Percentiles rank a stretch among this genome's conserved stretches.
Evolutionary conservation across 2,329 filamentous ascomycete species (phyloP).

Genomic region (Nigrospora sphaerica): DNA sequence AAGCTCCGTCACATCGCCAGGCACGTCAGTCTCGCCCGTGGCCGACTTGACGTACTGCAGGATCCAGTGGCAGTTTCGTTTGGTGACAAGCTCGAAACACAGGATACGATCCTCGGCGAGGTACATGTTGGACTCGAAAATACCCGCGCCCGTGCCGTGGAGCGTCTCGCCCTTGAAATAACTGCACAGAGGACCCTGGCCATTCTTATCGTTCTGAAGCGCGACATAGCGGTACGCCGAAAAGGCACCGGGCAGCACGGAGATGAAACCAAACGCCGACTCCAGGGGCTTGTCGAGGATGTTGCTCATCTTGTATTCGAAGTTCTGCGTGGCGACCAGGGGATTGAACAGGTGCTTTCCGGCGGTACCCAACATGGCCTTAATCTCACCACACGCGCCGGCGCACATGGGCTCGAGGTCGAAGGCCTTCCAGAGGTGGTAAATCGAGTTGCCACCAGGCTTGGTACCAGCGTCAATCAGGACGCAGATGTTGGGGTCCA

Average conservation of each 20-base stretch:
- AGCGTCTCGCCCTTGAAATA: slow-evolving; percentile 99
- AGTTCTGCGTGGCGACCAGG: slow-evolving; percentile 93
- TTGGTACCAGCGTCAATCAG: slow-evolving; percentile 93
- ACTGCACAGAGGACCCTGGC: slow-evolving; percentile 89
- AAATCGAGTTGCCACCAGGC: slow-evolving; percentile 89
- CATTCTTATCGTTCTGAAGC: slow-evolving; percentile 91
- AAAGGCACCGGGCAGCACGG: slow-evolving; percentile 87
- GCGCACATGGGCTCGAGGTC: slow-evolving; percentile 96
- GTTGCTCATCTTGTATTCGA: slow-evolving; percentile 99
- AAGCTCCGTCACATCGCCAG: slow-evolving; percentile 87
- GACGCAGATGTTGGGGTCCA: slow-evolving; percentile 95
- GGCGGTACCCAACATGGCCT: slow-evolving; percentile 85
- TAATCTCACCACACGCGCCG: slow-evolving; percentile 96
- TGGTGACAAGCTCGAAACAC: slow-evolving; percentile 96
- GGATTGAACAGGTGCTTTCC: slow-evolving; percentile 85
- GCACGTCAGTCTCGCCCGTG: slow-evolving; percentile 94
- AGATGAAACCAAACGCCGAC: slow-evolving; percentile 97
- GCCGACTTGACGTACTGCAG: slow-evolving; percentile 98
- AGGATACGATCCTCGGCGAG: slow-evolving; percentile 86
- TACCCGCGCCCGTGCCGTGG: slow-evolving; percentile 91
- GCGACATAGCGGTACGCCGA: slow-evolving; percentile 95
- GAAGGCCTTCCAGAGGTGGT: slow-evolving; percentile 97
- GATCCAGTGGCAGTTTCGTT: slow-evolving; percentile 96
- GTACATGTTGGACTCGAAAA: slow-evolving; percentile 97
- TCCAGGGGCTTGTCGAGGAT: slow-evolving; percentile 97